phyloP scores from a whole-genome alignment of 257 asterid species.

The Solanum lycopersicoides region DNA sequence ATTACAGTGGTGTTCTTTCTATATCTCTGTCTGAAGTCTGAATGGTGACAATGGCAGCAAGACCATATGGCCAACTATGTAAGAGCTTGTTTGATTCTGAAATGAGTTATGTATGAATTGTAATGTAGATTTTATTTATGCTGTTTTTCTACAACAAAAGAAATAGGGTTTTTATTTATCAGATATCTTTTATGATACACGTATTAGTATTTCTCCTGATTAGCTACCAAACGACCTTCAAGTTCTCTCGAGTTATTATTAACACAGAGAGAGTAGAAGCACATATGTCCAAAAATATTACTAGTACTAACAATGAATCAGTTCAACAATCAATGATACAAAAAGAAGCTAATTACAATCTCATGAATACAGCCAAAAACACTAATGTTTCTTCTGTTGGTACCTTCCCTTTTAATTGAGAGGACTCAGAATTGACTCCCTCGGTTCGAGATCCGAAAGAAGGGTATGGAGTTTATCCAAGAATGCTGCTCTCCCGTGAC shows the following conservation, averaged over 20 bases:
- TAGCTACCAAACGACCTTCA: background rate
- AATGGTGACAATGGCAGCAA: background rate
- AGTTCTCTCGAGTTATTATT: slow-evolving; percentile 15
- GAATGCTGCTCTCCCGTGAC: too few species aligned
- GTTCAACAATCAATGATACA: background rate
- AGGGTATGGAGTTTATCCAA: too few species aligned
- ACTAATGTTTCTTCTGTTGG: background rate
- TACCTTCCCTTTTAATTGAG: too few species aligned
- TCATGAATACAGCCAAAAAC: slow-evolving; percentile 12
- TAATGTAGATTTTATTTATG: background rate
- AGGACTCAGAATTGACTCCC: too few species aligned
- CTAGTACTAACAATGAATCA: slow-evolving; percentile 20
- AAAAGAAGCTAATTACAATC: background rate
- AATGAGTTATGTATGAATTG: background rate
- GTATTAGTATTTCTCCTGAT: background rate
- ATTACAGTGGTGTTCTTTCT: background rate
- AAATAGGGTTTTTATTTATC: background rate
- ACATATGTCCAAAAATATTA: slow-evolving; percentile 26
- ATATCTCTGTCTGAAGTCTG: background rate
- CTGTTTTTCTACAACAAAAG: background rate
- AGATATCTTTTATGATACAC: too few species aligned
- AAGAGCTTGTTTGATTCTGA: background rate
- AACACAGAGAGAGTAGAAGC: slow-evolving; percentile 22
- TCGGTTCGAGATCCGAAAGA: too few species aligned
- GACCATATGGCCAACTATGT: background rate